These are phyloP conservation scores for Lichtheimia hyalospora DNA, from an alignment of 371 early-diverging fungal species.

Conservation along the genomic window DNA sequence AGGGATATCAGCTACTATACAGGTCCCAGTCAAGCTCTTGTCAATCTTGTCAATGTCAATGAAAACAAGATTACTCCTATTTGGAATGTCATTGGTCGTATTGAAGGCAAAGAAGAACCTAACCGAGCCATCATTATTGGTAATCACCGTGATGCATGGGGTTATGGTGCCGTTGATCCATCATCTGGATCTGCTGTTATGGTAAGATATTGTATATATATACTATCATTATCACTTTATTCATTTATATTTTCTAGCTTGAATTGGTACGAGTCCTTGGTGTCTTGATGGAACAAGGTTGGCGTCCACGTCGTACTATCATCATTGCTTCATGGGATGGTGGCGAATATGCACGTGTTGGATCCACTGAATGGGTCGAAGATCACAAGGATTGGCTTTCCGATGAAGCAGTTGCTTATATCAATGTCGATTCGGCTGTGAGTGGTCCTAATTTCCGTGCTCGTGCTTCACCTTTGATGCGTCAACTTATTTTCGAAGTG, in stretches of 20 bases:
- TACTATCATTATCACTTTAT: neutral
- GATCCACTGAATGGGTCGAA: slow-evolving; percentile 74
- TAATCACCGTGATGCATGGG: slow-evolving; percentile 70
- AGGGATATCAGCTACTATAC: slow-evolving; percentile 47
- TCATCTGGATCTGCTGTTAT: slow-evolving; percentile 63
- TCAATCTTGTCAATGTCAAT: slow-evolving; percentile 54
- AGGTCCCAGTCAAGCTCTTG: slow-evolving; percentile 51
- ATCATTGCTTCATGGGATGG: slow-evolving; percentile 73
- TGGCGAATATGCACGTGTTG: slow-evolving; percentile 51
- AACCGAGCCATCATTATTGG: slow-evolving; percentile 59
- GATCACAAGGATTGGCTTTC: slow-evolving; percentile 55
- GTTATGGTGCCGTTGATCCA: slow-evolving; percentile 63
- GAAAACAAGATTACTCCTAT: slow-evolving; percentile 56
- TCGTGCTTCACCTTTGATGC: slow-evolving; percentile 51
- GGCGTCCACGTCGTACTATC: slow-evolving; percentile 70
- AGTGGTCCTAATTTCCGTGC: slow-evolving; percentile 52
- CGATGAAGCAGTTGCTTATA: slow-evolving; percentile 54
- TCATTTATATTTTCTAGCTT: slow-evolving; percentile 23
- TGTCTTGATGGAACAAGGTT: slow-evolving; percentile 55
- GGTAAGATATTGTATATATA: slow-evolving; percentile 22
- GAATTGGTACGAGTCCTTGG: slow-evolving; percentile 62
- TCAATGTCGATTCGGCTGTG: slow-evolving; percentile 61
- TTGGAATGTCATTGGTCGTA: slow-evolving; percentile 64
- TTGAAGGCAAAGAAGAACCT: slow-evolving; percentile 55
- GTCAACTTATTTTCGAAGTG: slow-evolving; percentile 48